Conservation (phyloP, 306 rosid genomes). For the Dryas octopetala region DNA sequence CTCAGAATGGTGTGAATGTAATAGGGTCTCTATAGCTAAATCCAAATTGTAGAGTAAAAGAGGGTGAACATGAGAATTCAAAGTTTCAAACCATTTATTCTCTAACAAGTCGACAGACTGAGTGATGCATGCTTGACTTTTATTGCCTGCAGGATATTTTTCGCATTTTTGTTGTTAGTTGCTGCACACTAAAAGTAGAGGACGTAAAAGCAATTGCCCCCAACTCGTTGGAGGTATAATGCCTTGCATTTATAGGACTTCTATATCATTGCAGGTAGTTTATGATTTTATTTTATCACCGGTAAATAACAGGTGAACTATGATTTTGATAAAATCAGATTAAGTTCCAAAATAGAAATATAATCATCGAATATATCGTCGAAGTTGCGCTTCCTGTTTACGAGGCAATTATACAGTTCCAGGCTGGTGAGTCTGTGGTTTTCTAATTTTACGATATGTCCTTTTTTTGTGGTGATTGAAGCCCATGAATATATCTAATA, state of each 20-base stretch:
- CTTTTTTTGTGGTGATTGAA: conserved; percentile 8
- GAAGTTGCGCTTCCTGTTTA: conserved; percentile 93
- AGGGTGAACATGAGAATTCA: not conserved
- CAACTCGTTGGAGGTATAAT: conserved; percentile 66
- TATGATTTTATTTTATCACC: conserved; percentile 5
- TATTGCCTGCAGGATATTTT: conserved; percentile 72
- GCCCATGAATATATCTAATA: conserved; percentile 18
- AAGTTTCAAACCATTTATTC: not conserved
- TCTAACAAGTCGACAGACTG: not conserved
- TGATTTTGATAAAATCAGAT: conserved; percentile 57
- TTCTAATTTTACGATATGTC: conserved; percentile 5
- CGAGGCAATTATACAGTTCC: conserved; percentile 83
- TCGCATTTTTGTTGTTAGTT: conserved; percentile 97
- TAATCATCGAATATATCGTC: conserved; percentile 87
- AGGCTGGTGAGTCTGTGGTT: conserved; percentile 52
- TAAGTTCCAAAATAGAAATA: conserved; percentile 98
- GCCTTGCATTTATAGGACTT: conserved; percentile 7
- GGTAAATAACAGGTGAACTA: conserved; percentile 23
- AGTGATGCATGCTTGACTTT: not conserved
- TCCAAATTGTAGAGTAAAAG: not conserved
- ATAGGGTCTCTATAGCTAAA: conserved; percentile 1
- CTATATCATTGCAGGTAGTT: not conserved
- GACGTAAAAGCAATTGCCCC: conserved; percentile 78
- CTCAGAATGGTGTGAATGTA: not conserved
- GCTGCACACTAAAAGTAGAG: conserved; percentile 98